phyloP scores from a whole-genome alignment of 2,329 filamentous ascomycete species.

The Thielaviopsis ethacetica region DNA sequence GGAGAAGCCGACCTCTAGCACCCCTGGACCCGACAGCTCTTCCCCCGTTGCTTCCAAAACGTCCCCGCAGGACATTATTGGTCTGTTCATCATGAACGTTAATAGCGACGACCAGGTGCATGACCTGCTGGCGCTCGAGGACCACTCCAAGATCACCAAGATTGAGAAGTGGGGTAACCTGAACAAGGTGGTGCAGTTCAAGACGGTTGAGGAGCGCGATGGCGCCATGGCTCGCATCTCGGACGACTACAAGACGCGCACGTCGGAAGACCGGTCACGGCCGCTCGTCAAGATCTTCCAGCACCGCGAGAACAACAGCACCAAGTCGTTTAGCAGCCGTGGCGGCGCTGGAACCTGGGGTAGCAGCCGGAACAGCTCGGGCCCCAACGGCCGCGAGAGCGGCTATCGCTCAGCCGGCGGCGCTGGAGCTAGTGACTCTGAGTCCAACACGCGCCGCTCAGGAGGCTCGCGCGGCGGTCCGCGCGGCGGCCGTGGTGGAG shows the following conservation, averaged over 20 bases:
- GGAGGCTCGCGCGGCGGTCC: constrained; percentile 38
- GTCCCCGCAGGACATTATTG: constrained; percentile 51
- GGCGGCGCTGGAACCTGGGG: constrained; percentile 54
- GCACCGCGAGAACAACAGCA: constrained; percentile 34
- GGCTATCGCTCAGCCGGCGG: constrained; percentile 68
- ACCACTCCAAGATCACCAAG: constrained; percentile 63
- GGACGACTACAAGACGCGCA: constrained; percentile 58
- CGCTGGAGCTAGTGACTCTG: constrained; percentile 51
- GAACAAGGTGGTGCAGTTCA: constrained; percentile 78
- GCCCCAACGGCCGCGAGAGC: constrained; percentile 36
- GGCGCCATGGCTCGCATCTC: constrained; percentile 59
- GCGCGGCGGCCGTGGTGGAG: constrained; percentile 38
- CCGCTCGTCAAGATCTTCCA: constrained; percentile 74
- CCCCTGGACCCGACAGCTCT: constrained; percentile 33
- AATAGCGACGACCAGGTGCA: constrained; percentile 69
- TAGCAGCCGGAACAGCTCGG: constrained; percentile 45
- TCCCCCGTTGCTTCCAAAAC: constrained; percentile 42
- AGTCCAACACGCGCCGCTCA: constrained; percentile 32
- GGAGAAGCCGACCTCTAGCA: constrained; percentile 34
- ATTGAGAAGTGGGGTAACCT: constrained; percentile 63
- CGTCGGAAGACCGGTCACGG: constrained; percentile 56
- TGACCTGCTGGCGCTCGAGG: constrained; percentile 68
- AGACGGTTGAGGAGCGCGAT: constrained; percentile 62
- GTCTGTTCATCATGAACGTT: constrained; percentile 79
- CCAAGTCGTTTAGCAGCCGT: constrained; percentile 36